Base-by-base conservation (phyloP, 2,329 filamentous ascomycete species). In the Lachnellula subtilissima region DNA sequence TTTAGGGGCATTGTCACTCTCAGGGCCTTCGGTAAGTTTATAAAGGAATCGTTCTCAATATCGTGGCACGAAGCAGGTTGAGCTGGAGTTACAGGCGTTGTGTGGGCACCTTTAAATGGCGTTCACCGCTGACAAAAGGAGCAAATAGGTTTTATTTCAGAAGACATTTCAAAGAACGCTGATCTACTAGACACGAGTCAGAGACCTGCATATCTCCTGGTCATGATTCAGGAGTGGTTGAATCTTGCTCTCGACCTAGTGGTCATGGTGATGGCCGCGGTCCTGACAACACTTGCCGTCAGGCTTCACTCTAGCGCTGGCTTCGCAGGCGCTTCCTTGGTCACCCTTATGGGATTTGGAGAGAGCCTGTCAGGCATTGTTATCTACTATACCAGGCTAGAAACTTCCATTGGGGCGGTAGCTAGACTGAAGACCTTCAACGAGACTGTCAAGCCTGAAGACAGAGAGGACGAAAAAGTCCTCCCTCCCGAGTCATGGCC, bases 181-280 rank as follows among this genome's bases (percentile, higher is more conserved):
- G 9, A 15, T 37, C 35, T 37, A 15, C 9, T 37, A 37, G 35
- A 37, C 15, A 37, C 35, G 9, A 37, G 35, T 37, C 35, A 37
- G 35, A 9, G 35, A 37, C 35, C 35, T 11, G 35, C 35, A 9
- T 85, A 85, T 61, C 73, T 84, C 0, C 72, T 85, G 9, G 78
- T 75, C 54, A 76, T 77, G 43, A 75, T 83, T 2, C 83, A 85
- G 64, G 74, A 78, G 28, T 85, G 82, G 82, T 72, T 85, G 0
- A 72, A 66, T 0, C 71, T 85, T 0, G 73, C 75, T 0, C 54
- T 65, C 9, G 53, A 63, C 19, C 50, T 63, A 1, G 35, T 65
- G 19, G 62, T 64, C 12, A 46, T 39, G 12, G 60, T 62, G 9
- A 32, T 73, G 0, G 70, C 70, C 1, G 59, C 66, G 14, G 56